Evolutionary conservation across 805 yeast species (phyloP), one percentile per base, ranked within the genome.

Genomic region (Millerago galiae): DNA sequence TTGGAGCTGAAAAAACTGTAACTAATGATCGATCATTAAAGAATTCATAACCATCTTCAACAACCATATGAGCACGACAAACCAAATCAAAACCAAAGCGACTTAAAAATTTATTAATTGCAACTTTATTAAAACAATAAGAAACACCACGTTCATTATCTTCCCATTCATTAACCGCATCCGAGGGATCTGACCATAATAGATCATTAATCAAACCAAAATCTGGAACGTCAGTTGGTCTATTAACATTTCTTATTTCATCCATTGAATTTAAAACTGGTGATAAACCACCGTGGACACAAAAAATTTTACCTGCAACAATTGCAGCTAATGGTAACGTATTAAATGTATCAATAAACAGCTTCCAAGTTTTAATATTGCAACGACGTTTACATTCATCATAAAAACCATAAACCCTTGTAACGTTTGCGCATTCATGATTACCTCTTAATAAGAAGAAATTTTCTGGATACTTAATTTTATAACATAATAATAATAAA

Each of bases 91-190:
- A 86, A 62, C 91, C 98, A 67, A 91, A 98, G 60, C 89, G 89
- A 65, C 90, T 96, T 63, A 93, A 71, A 65, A 91, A 91, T 66
- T 97, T 76, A 51, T 95, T 85, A 40, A 91, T 97, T 41, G 91
- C 98, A 65, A 91, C 98, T 13, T 98, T 98, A 14, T 98, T 98
- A 67, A 93, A 91, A 17, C 98, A 91, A 67, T 90, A 91, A 15
- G 97, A 89, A 48, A 91, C 98, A 61, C 98, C 98, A 69, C 99
- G 85, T 70, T 93, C 99, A 66, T 93, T 91, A 70, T 93, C 99
- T 54, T 93, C 83, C 99, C 99, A 91, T 18, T 98, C 99, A 29
- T 93, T 88, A 54, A 90, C 87, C 66, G 89, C 97, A 68, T 93
- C 91, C 65, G 91, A 98, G 16, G 99, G 99, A 66, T 91, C 99